Conservation (phyloP, 2,329 filamentous ascomycete genomes). For the Hypoxylon sp. region DNA sequence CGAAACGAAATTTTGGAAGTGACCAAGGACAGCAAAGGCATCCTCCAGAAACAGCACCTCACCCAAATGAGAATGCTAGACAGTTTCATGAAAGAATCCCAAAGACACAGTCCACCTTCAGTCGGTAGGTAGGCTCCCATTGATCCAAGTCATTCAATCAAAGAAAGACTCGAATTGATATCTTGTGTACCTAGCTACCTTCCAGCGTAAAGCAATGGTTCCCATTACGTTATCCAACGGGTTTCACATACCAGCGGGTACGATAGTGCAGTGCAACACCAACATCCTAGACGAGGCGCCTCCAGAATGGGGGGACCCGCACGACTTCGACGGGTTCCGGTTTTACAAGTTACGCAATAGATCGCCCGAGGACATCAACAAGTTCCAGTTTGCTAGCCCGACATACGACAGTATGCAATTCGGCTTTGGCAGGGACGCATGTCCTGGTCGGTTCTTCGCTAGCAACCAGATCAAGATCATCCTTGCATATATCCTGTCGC, state of each 20-base stretch:
- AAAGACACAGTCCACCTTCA: slow-evolving; percentile 53
- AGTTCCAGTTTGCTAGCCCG: slow-evolving; percentile 55
- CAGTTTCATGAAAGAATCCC: slow-evolving; percentile 59
- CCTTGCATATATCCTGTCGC: slow-evolving; percentile 48
- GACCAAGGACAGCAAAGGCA: slow-evolving; percentile 47
- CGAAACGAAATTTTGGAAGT: slow-evolving; percentile 58
- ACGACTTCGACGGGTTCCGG: slow-evolving; percentile 51
- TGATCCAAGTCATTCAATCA: neutral
- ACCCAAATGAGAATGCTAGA: slow-evolving; percentile 56
- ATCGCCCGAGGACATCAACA: slow-evolving; percentile 45
- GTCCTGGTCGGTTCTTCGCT: slow-evolving; percentile 60
- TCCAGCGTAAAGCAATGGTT: slow-evolving; percentile 51
- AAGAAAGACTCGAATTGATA: slow-evolving; percentile 14
- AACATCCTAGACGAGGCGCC: slow-evolving; percentile 51
- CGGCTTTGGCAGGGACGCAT: slow-evolving; percentile 59
- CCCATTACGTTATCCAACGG: slow-evolving; percentile 55
- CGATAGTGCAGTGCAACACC: slow-evolving; percentile 50
- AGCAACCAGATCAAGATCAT: slow-evolving; percentile 58
- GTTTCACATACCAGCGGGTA: slow-evolving; percentile 52
- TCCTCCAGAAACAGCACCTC: slow-evolving; percentile 51
- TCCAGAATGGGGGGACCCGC: slow-evolving; percentile 47
- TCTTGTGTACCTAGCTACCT: slow-evolving; percentile 44
- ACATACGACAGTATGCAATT: slow-evolving; percentile 56
- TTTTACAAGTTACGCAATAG: slow-evolving; percentile 50
- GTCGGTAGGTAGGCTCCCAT: slow-evolving; percentile 49